Evolutionary conservation across 176 grass and related monocot genomes (phyloP), one percentile per base, ranked within the genome.

Genomic region (Oryza officinalis): DNA sequence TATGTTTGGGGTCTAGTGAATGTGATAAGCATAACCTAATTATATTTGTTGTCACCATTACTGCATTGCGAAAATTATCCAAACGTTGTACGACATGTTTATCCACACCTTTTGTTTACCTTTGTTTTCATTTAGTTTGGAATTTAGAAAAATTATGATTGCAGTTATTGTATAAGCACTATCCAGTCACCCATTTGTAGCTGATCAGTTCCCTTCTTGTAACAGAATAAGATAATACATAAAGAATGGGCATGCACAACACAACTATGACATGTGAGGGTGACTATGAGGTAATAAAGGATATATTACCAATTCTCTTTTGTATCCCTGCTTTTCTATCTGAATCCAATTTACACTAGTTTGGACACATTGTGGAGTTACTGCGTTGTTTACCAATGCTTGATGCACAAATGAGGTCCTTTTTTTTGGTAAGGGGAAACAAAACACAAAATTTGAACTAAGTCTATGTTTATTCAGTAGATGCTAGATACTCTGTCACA

Each of bases 201-300:
- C 9, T 49, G 71, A 67, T 46, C 13, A 31, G 77, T n/a, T 22
- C 40, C 15, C 60, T 66, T 13, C 81, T 49, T 37, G 27, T 35
- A 49, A 47, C 71, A 83, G 40, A 32, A 66, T 11, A 65, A 27
- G 71, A 66, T 65, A 30, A 18, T 23, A 65, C 30, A 60, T 17
- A 59, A 69, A 83, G 65, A 52, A 82, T 83, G 83, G 90, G 90
- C 79, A 83, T 79, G 10, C 79, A 85, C 67, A 84, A 80, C 81
- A 83, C 81, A 65, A 71, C 84, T 41, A 23, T 86, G 65, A 61
- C 27, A 41, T 14, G 67, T 10, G 89, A 90, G 63, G 92, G 92
- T 74, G 94, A 94, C 76, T 97, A 97, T 49, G 94, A 97, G 88
- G 94, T 94, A 81, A 64, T 40, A 59, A 76, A 75, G 1, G 33